Evolutionary conservation across 2,329 filamentous ascomycete genomes (phyloP), one percentile per base, ranked within the genome.

Genomic region (Raffaelea arxii): DNA sequence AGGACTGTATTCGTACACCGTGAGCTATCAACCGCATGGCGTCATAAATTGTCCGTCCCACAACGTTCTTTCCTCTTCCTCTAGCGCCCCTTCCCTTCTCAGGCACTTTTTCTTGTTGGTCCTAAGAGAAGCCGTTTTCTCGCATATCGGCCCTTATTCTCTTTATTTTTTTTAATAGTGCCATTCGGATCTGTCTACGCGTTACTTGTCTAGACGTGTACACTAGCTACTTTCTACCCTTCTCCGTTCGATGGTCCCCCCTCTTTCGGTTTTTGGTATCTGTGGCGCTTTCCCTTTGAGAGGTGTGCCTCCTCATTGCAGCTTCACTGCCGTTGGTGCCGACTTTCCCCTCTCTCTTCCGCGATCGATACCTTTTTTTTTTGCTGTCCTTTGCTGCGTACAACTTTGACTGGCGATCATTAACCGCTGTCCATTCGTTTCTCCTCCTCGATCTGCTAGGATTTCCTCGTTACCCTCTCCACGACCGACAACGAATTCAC

Each of bases 41-140:
- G 47, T 49, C 49, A 45, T 49, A 48, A 46, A 51, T 43, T 44
- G 36, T n/a, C 21, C 37, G 39, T 42, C 39, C 45, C 43, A 30
- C 40, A 36, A n/a, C 19, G n/a, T 41, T 38, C 25, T 36, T 25
- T 41, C 42, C 40, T 25, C 21, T 32, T 30, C 32, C 25, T 32
- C 42, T 39, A 30, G 37, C 44, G 37, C 43, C 22, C 46, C 42
- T 42, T 41, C 42, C 49, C 42, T 30, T 49, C 47, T 41, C 42
- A 21, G 41, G 14, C 12, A 25, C 44, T 19, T 27, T 25, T 44
- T 23, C 10, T 24, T 25, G 12, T 32, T 25, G 18, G 46, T 24
- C 25, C 32, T 36, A 36, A 30, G 27, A 16, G 27, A 16, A 9
- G 27, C 27, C 12, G 3, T 16, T 24, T 3, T 18, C 25, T 22